Percentiles rank a stretch among this genome's conserved stretches.
Evolutionary conservation across 2,329 filamentous ascomycete species (phyloP).

Genomic region (Macrophomina tecta): DNA sequence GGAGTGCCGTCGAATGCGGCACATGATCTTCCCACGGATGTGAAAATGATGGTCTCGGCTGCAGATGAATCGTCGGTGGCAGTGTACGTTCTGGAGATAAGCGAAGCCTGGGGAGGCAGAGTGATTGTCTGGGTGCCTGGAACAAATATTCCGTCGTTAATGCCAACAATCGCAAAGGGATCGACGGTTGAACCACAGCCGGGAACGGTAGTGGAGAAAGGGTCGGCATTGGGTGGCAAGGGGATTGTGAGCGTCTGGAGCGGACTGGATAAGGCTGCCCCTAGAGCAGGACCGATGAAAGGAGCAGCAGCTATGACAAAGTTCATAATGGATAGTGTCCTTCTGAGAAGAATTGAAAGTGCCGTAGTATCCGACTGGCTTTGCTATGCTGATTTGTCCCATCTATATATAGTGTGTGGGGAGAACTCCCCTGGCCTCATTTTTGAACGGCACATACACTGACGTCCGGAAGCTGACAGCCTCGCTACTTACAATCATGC

Average conservation of each 20-base stretch:
- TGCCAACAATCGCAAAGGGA: constrained; percentile 27
- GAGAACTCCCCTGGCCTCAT: no score
- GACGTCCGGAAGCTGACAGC: no score
- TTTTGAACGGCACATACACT: no score
- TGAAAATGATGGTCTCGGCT: constrained; percentile 25
- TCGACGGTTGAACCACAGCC: constrained; percentile 25
- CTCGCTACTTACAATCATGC: no score
- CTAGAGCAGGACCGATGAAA: background rate
- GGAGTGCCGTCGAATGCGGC: constrained; percentile 3
- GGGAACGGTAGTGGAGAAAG: constrained; percentile 25
- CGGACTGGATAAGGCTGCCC: background rate
- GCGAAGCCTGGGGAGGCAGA: constrained; percentile 24
- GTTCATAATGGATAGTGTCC: background rate
- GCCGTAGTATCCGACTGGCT: no score
- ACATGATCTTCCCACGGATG: constrained; percentile 27
- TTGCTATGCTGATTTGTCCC: no score
- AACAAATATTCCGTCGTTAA: constrained; percentile 24
- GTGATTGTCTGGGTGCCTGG: constrained; percentile 28
- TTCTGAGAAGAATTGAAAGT: background rate
- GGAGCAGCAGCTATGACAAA: background rate
- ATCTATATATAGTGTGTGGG: no score
- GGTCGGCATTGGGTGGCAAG: constrained; percentile 16
- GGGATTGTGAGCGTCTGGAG: constrained; percentile 22
- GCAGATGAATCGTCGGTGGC: constrained; percentile 24
- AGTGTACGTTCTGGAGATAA: constrained; percentile 10